Conservation (phyloP, 306 rosid genomes). For the Boehmeria nivea region DNA sequence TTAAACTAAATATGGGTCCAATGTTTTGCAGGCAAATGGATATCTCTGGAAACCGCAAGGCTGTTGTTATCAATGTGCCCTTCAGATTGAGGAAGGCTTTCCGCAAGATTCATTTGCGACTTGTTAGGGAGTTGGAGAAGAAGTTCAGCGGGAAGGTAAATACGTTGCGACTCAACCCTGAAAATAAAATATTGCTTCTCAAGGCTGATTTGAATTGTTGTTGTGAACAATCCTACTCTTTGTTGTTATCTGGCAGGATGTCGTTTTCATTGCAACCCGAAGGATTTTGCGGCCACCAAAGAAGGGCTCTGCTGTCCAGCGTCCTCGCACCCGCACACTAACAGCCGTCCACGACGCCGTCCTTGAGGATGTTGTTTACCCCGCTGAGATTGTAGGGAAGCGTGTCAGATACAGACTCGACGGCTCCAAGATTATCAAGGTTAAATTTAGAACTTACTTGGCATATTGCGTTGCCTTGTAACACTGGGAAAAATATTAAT, state of each 20-base stretch:
- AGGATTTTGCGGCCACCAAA: conserved; percentile 70
- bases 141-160: conserved; percentile 73
- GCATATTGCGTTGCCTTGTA: not conserved
- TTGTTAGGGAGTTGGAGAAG: conserved; percentile 68
- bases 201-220: not conserved
- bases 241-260: conserved; percentile 39
- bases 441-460: not conserved
- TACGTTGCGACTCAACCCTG: not conserved
- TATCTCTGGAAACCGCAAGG: conserved; percentile 56
- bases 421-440: conserved; percentile 70
- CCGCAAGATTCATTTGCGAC: conserved; percentile 63
- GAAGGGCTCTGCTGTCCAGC: conserved; percentile 67
- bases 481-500: not conserved
- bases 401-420: conserved; percentile 54
- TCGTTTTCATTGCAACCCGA: conserved; percentile 56
- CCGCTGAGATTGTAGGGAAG: conserved; percentile 77
- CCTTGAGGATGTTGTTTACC: conserved; percentile 63
- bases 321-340: conserved; percentile 69
- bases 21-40: conserved; percentile 49
- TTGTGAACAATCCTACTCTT: not conserved
- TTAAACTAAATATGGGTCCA: not conserved
- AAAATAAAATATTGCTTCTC: not conserved
- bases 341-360: conserved; percentile 69
- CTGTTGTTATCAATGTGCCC: conserved; percentile 64
- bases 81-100: conserved; percentile 62